phyloP scores from a whole-genome alignment of 306 rosid genomes.

The Luffa aegyptiaca region DNA sequence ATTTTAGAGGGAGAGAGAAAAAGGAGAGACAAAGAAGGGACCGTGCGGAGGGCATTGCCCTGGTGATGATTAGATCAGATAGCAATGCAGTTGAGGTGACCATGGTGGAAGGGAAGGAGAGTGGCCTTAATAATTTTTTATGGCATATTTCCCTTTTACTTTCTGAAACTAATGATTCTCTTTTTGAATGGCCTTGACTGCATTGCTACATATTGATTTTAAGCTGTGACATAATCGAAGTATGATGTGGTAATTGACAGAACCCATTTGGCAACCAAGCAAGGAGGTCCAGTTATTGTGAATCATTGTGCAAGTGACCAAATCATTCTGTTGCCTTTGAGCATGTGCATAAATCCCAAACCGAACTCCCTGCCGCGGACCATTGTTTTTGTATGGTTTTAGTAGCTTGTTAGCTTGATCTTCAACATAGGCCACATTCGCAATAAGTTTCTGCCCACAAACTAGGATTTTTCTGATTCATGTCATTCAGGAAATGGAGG shows the following conservation, averaged over 20 bases:
- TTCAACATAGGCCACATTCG: not conserved
- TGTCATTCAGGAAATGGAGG: not conserved
- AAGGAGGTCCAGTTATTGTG: constrained; percentile 6
- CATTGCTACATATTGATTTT: not conserved
- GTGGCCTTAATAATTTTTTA: not conserved
- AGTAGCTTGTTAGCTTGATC: not conserved
- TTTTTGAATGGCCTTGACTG: not conserved
- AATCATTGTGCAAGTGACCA: constrained; percentile 2
- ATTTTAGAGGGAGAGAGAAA: not conserved
- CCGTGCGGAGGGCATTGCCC: not conserved
- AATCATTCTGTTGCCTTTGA: not conserved
- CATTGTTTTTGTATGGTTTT: constrained; percentile 3
- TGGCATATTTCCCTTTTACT: not conserved
- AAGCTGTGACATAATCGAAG: not conserved
- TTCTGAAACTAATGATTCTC: not conserved
- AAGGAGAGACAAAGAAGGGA: not conserved
- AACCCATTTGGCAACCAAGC: constrained; percentile 1
- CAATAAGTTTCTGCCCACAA: not conserved
- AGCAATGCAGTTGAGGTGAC: not conserved
- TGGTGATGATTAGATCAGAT: not conserved
- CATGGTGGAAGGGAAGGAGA: not conserved
- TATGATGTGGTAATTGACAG: constrained; percentile 7
- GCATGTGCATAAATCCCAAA: not conserved
- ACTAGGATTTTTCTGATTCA: not conserved
- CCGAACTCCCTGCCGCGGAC: not conserved